Evolutionary conservation across 2,329 filamentous ascomycete species (phyloP).

Genomic region (Sclerotinia minor): DNA sequence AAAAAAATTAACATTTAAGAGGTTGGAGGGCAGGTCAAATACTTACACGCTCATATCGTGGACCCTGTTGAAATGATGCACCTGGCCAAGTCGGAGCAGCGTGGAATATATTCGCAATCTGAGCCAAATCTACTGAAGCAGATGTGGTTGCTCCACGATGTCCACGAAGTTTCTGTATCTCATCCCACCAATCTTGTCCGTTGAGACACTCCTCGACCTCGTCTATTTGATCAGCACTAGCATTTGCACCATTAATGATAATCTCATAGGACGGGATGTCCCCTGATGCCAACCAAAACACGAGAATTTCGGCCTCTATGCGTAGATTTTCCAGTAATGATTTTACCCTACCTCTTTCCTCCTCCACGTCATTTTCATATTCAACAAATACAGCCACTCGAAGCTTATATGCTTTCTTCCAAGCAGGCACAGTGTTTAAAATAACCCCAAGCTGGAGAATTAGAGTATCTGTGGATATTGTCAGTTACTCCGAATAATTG

Average conservation of each 20-base stretch:
- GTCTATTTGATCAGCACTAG: conserved; percentile 56
- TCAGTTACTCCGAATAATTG: conserved; percentile 17
- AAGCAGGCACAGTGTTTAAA: conserved; percentile 75
- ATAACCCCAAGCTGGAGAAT: conserved; percentile 87
- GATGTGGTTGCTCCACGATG: conserved; percentile 40
- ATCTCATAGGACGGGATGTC: conserved; percentile 70
- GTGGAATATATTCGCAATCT: conserved; percentile 47
- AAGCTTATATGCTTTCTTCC: conserved; percentile 71
- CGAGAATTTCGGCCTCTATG: conserved; percentile 75
- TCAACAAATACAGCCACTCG: conserved; percentile 87
- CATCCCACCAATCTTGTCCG: conserved; percentile 80
- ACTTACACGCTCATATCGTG: conserved; percentile 44
- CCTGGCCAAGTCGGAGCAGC: conserved; percentile 52
- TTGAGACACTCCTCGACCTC: conserved; percentile 66
- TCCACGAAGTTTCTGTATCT: conserved; percentile 60
- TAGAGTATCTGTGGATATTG: conserved; percentile 60
- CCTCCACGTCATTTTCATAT: conserved; percentile 79
- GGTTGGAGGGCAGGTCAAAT: too few species aligned
- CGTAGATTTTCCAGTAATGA: conserved; percentile 76
- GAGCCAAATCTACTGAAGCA: conserved; percentile 45
- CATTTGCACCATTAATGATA: conserved; percentile 70
- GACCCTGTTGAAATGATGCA: conserved; percentile 52
- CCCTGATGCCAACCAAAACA: conserved; percentile 80
- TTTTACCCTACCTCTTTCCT: conserved; percentile 71
- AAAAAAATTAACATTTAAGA: too few species aligned